Conservation (phyloP, 208 protist species). For the Trypanosoma melophagium region DNA sequence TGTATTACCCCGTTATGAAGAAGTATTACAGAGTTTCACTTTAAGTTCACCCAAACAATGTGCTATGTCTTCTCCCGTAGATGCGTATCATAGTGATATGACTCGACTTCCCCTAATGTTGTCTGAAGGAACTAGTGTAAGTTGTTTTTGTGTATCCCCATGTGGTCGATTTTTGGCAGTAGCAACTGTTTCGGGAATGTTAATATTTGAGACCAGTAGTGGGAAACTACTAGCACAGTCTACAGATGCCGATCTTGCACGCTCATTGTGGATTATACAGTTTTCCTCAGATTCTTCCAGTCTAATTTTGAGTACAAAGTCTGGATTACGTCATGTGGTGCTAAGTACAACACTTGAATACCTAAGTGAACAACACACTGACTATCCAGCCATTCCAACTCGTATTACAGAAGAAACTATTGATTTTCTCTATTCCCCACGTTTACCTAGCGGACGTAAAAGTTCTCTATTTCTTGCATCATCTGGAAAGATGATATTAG, state of each 20-base stretch:
- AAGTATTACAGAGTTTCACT: slow-evolving; percentile 50
- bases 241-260: slow-evolving; percentile 30
- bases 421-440: slow-evolving; percentile 43
- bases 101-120: slow-evolving; percentile 52
- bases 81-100: slow-evolving; percentile 61
- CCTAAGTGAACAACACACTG: slow-evolving; percentile 41
- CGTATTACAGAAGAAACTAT: slow-evolving; percentile 41
- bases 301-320: slow-evolving; percentile 54
- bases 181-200: slow-evolving; percentile 43
- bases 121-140: slow-evolving; percentile 55
- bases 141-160: slow-evolving; percentile 77
- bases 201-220: slow-evolving; percentile 44
- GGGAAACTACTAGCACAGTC: slow-evolving; percentile 40
- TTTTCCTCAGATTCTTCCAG: slow-evolving; percentile 61
- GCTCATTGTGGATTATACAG: slow-evolving; percentile 47
- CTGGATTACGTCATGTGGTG: slow-evolving; percentile 56
- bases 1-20: slow-evolving; percentile 41
- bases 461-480: slow-evolving; percentile 36
- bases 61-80: slow-evolving; percentile 59
- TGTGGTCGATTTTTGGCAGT: slow-evolving; percentile 53
- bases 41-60: slow-evolving; percentile 35
- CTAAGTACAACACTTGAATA: slow-evolving; percentile 38
- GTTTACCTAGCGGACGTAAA: slow-evolving; percentile 49
- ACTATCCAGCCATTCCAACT: slow-evolving; percentile 45
- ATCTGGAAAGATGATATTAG: slow-evolving; percentile 17